Evolutionary conservation across 78 protist species (phyloP).

Genomic region (Monocercomonoides exilis): DNA sequence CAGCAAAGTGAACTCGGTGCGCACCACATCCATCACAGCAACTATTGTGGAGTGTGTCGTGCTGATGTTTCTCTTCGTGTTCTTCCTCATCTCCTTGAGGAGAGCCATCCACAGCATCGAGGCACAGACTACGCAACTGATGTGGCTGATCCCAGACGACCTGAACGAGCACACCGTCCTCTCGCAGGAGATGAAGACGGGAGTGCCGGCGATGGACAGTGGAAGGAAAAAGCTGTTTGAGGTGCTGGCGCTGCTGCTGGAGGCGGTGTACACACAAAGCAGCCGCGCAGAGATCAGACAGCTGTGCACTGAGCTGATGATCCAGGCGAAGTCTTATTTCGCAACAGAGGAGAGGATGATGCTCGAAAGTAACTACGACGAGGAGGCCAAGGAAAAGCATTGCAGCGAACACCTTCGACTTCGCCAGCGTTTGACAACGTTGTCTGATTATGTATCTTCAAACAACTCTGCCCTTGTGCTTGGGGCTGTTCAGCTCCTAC

Average conservation of each 20-base stretch:
- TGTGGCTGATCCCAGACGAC: no score
- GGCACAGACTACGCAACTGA: no score
- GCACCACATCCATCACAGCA: no score
- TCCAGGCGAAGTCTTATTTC: background rate
- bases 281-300: background rate
- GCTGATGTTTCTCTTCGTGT: no score
- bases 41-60: no score
- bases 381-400: background rate
- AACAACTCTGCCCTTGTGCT: no score
- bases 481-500: no score
- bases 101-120: no score
- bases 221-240: background rate
- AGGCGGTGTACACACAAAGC: background rate
- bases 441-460: no score
- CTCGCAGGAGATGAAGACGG: background rate
- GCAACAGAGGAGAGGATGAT: background rate
- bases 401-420: background rate
- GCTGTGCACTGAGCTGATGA: background rate
- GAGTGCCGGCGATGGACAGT: background rate
- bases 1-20: no score
- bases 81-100: no score
- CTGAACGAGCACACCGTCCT: no score
- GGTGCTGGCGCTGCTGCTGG: background rate
- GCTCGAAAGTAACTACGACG: background rate
- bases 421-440: background rate